phyloP scores from a whole-genome alignment of 352 stramenopile species.

The Globisporangium acanthophoron region DNA sequence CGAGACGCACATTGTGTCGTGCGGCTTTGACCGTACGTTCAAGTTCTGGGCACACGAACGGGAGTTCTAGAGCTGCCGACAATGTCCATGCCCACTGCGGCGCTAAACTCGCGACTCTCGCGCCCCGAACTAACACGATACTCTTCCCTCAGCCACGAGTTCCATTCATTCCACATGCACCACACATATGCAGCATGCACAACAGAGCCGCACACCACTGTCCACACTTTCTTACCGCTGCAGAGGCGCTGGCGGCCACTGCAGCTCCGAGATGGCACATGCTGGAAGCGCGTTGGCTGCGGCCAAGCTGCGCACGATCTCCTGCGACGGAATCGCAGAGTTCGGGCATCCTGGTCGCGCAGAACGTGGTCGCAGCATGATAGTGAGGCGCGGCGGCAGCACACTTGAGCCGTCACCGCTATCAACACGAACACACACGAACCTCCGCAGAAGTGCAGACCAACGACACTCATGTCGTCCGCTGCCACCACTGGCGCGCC shows the following conservation, averaged over 20 bases:
- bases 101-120: too few relatives aligned
- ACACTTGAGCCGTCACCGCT: neutral
- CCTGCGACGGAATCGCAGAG: conserved; percentile 26
- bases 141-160: neutral
- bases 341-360: conserved; percentile 23
- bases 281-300: conserved; percentile 13
- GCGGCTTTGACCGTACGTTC: conserved; percentile 89
- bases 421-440: neutral
- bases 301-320: conserved; percentile 26
- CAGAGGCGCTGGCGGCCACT: conserved; percentile 1
- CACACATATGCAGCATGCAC: neutral
- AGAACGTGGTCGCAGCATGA: neutral
- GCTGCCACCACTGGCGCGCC: conserved; percentile 39
- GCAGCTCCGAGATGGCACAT: conserved; percentile 14
- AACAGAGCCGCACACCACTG: neutral
- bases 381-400: neutral
- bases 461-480: conserved; percentile 32
- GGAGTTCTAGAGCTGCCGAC: conserved; percentile 61
- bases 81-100: neutral
- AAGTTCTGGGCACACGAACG: conserved; percentile 90
- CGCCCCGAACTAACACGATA: neutral
- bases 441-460: conserved; percentile 49
- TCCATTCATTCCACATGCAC: neutral
- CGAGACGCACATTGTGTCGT: conserved; percentile 86
- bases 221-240: neutral